Evolutionary conservation across 495 filamentous ascomycete genomes (phyloP).

Genomic region (Penicillium fimorum): DNA sequence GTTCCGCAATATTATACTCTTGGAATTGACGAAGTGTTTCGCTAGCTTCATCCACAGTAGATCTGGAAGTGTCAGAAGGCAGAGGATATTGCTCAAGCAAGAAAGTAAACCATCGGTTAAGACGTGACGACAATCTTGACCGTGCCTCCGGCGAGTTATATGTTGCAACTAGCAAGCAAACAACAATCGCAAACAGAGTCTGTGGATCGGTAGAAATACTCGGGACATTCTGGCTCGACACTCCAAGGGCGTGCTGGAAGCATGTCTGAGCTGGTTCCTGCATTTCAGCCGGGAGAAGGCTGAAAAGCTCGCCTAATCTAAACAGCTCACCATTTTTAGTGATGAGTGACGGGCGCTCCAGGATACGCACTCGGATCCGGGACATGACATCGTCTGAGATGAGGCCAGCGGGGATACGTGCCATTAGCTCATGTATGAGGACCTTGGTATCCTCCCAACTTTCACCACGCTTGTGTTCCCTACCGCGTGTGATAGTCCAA

Average conservation of each 20-base stretch:
- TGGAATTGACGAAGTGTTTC: constrained; percentile 24
- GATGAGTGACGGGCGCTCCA: constrained; percentile 40
- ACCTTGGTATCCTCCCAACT: constrained; percentile 37
- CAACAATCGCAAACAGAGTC: constrained; percentile 21
- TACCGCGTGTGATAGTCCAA: constrained; percentile 40
- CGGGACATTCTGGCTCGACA: constrained; percentile 22
- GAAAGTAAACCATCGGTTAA: constrained; percentile 39
- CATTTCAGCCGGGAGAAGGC: constrained; percentile 33
- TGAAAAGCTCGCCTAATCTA: constrained; percentile 32
- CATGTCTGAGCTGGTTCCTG: constrained; percentile 26
- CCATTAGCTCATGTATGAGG: constrained; percentile 33
- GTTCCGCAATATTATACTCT: constrained; percentile 17
- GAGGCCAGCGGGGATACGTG: constrained; percentile 30
- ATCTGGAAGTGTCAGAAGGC: constrained; percentile 14
- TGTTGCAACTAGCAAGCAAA: constrained; percentile 25
- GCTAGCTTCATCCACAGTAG: constrained; percentile 26
- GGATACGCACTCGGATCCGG: constrained; percentile 34
- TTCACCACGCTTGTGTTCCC: constrained; percentile 28
- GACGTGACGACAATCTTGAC: constrained; percentile 28
- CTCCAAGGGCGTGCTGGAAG: constrained; percentile 25
- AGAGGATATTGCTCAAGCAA: constrained; percentile 38
- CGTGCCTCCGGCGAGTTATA: constrained; percentile 17
- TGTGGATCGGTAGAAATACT: constrained; percentile 21
- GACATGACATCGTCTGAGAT: constrained; percentile 34
- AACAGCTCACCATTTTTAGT: constrained; percentile 41